Percentiles rank a stretch among this genome's conserved stretches.
Conservation (phyloP, 352 stramenopile genomes). For the Pythium biforme region DNA sequence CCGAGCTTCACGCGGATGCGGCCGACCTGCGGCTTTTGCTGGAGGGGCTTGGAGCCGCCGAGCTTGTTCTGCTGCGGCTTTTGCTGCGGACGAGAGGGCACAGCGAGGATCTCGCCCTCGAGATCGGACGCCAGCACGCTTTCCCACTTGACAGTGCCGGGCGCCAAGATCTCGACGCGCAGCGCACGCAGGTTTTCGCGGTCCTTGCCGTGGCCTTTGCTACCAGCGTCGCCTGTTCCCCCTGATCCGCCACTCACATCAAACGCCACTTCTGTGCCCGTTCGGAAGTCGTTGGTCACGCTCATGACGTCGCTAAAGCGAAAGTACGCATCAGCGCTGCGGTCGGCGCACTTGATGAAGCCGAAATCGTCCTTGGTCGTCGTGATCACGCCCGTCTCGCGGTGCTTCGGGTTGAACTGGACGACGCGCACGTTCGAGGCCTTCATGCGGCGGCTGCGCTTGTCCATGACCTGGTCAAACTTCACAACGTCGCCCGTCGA, state of each 20-base stretch:
- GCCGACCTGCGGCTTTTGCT: slow-evolving; percentile 29
- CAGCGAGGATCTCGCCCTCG: slow-evolving; percentile 41
- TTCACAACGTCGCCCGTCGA: slow-evolving; percentile 54
- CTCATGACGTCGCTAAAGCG: slow-evolving; percentile 77
- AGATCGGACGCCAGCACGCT: slow-evolving; percentile 37
- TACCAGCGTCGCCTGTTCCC: slow-evolving; percentile 10
- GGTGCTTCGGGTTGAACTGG: slow-evolving; percentile 60
- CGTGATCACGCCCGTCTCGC: slow-evolving; percentile 64
- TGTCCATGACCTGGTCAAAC: slow-evolving; percentile 76
- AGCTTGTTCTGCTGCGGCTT: slow-evolving; percentile 19
- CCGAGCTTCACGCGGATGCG: slow-evolving; percentile 36
- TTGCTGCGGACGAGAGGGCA: slow-evolving; percentile 34
- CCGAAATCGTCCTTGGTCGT: slow-evolving; percentile 79
- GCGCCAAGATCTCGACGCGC: slow-evolving; percentile 55
- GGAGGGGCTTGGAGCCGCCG: slow-evolving; percentile 33
- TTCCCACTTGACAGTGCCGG: slow-evolving; percentile 69
- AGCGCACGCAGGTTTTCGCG: slow-evolving; percentile 51
- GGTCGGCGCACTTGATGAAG: slow-evolving; percentile 80
- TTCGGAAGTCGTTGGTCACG: slow-evolving; percentile 41
- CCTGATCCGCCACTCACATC: slow-evolving; percentile 54
- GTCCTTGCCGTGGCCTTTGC: slow-evolving; percentile 12
- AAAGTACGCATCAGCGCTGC: slow-evolving; percentile 70
- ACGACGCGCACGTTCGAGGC: slow-evolving; percentile 64
- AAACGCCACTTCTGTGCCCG: slow-evolving; percentile 69
- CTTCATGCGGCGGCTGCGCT: slow-evolving; percentile 54